These are phyloP conservation scores for Erysimum pusillum DNA, from an alignment of 441 rosid genomes.

Conservation along the genomic window DNA sequence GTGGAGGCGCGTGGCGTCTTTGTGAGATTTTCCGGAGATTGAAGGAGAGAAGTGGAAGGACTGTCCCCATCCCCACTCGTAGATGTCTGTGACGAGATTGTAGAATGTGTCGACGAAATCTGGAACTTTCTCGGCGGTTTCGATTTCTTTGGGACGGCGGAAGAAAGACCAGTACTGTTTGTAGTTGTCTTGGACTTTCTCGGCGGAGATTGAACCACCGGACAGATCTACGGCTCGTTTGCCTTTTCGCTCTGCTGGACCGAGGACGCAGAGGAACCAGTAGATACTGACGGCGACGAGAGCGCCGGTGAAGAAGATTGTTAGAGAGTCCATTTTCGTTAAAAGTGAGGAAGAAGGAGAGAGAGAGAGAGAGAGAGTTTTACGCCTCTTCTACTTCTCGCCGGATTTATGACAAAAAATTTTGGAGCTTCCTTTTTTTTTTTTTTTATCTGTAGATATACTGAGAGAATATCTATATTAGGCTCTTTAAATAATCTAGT, in stretches of 20 bases:
- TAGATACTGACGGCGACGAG: constrained; percentile 71
- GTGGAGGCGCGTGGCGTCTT: constrained; percentile 82
- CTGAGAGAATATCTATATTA: constrained; percentile 14
- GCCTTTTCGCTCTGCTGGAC: constrained; percentile 83
- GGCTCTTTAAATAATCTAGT: neutral
- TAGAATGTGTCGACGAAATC: constrained; percentile 91
- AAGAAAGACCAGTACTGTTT: constrained; percentile 85
- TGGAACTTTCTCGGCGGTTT: constrained; percentile 77
- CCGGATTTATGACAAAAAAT: constrained; percentile 10
- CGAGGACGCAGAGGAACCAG: constrained; percentile 89
- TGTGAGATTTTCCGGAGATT: constrained; percentile 72
- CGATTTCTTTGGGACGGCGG: constrained; percentile 87
- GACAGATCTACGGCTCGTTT: constrained; percentile 78
- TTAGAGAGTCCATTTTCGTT: constrained; percentile 56
- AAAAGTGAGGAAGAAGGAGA: constrained; percentile 8
- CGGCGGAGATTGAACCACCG: constrained; percentile 93
- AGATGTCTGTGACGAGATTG: constrained; percentile 91
- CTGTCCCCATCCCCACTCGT: constrained; percentile 99
- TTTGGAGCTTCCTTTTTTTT: neutral
- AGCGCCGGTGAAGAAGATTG: constrained; percentile 74
- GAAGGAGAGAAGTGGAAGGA: constrained; percentile 94
- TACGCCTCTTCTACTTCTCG: constrained; percentile 19
- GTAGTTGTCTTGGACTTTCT: constrained; percentile 81
- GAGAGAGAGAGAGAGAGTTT: constrained; percentile 1
- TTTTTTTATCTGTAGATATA: constrained; percentile 5